A percentile compares a stretch with the other conserved stretches of the same genome.
phyloP scores from a whole-genome alignment of 306 rosid species.

The Quercus variabilis region DNA sequence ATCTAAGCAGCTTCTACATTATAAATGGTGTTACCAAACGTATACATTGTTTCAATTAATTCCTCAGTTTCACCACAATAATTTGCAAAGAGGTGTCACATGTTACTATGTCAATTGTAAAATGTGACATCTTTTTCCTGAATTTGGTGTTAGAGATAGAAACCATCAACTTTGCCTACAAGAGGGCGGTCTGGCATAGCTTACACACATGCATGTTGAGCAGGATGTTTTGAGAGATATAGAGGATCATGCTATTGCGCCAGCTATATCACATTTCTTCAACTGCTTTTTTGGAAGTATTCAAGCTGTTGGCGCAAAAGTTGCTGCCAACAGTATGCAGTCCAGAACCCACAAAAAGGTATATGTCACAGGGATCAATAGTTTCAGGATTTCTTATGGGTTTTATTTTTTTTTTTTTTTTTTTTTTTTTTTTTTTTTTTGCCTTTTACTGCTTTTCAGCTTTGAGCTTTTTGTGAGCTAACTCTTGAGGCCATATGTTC shows the following conservation, averaged over 20 bases:
- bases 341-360: slow-evolving; percentile 62
- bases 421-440: too few relatives aligned
- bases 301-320: slow-evolving; percentile 58
- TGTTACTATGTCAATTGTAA: background rate
- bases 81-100: background rate
- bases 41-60: background rate
- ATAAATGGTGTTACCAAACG: background rate
- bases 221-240: slow-evolving; percentile 88
- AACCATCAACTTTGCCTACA: background rate
- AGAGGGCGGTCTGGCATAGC: background rate
- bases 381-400: background rate
- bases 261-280: slow-evolving; percentile 75
- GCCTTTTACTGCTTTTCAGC: background rate
- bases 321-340: slow-evolving; percentile 32
- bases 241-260: slow-evolving; percentile 87
- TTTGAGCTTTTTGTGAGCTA: background rate
- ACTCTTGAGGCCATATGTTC: background rate
- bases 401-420: too few relatives aligned
- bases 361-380: slow-evolving; percentile 19
- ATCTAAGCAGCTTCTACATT: slow-evolving; percentile 12
- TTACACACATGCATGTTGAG: background rate
- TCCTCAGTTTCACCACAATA: background rate
- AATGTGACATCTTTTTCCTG: background rate
- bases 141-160: background rate
- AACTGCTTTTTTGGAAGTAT: slow-evolving; percentile 87